Evolutionary conservation across 768 basidiomycete species (phyloP), one percentile per base, ranked within the genome.

Genomic region (Boletus eberwhitei): DNA sequence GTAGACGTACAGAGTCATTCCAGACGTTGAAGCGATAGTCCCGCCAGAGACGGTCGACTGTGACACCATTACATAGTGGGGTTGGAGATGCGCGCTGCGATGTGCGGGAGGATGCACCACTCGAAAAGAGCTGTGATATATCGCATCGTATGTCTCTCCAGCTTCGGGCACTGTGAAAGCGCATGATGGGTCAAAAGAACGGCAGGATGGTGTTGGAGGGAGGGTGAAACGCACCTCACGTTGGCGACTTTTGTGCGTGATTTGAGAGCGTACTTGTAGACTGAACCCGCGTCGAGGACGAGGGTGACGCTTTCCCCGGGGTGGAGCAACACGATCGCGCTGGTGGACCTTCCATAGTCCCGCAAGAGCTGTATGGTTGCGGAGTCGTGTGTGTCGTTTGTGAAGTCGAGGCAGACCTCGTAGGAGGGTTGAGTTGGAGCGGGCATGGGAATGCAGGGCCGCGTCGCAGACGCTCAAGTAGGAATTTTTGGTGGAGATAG

Each of bases 181-280:
- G 52, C 14, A 19, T 8, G 37, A 32, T 29, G 32, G 29, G 46
- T 47, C 50, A 59, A 51, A 45, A 37, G 41, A 26, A 54, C 19
- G 50, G 21, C 21, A 21, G 26, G 49, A 36, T 24, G 56, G 22
- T 14, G 29, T 48, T 17, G 37, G 21, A 50, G 37, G 51, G 24
- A 14, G 59, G 19, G 53, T 24, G 52, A 38, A 53, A 21, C 85
- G 63, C 70, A 87, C 86, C 84, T 85, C 70, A 88, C 79, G 65
- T 84, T 83, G 54, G 79, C 84, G 29, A 87, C 85, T 63, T 82
- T 84, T 47, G 80, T 79, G 59, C 77, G 79, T 57, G 77, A 77
- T 68, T 87, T 87, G 54, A 88, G 72, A 35, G 83, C 85, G 67
- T 88, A 87, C 63, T 80, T 79, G 74, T 88, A 88, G 37, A 82